Conservation (phyloP, 768 basidiomycete genomes). For the Cyclocybe cylindracea region DNA sequence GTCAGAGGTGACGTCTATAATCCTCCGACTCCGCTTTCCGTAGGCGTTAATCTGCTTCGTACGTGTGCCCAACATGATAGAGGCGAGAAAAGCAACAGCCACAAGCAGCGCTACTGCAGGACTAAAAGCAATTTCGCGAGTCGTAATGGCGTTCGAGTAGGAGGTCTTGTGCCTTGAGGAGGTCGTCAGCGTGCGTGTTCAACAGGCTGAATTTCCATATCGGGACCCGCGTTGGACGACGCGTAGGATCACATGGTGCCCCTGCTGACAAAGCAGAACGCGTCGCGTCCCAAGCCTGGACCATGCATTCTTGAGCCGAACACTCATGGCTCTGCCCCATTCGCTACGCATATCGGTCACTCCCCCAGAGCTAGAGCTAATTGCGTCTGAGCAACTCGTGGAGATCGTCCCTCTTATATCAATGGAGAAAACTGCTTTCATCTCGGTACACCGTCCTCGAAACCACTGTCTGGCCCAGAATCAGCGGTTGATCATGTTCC, state of each 20-base stretch:
- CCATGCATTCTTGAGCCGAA: neutral
- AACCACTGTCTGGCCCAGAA: slow-evolving; percentile 6
- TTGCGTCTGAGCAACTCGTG: slow-evolving; percentile 82
- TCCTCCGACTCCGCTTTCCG: slow-evolving; percentile 61
- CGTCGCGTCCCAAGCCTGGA: neutral
- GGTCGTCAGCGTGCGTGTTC: neutral
- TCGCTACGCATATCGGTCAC: slow-evolving; percentile 71
- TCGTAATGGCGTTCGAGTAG: slow-evolving; percentile 4
- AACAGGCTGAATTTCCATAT: slow-evolving; percentile 10
- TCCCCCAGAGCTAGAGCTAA: slow-evolving; percentile 85
- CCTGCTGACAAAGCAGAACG: neutral
- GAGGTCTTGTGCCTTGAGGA: neutral
- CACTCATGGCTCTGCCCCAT: slow-evolving; percentile 74
- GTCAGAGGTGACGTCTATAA: slow-evolving; percentile 46
- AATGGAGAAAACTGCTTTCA: slow-evolving; percentile 90
- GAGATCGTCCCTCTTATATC: slow-evolving; percentile 87
- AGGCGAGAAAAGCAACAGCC: slow-evolving; percentile 3
- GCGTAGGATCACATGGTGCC: slow-evolving; percentile 11
- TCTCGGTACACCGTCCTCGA: slow-evolving; percentile 60
- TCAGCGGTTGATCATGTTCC: slow-evolving; percentile 20
- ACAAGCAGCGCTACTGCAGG: slow-evolving; percentile 6
- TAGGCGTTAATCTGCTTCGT: slow-evolving; percentile 70
- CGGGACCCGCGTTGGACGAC: slow-evolving; percentile 3
- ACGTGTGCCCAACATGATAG: slow-evolving; percentile 54
- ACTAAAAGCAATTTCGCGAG: slow-evolving; percentile 3